Base-by-base conservation (phyloP, 1,284 basidiomycete genomes). In the Apiotrichum montevideense region DNA sequence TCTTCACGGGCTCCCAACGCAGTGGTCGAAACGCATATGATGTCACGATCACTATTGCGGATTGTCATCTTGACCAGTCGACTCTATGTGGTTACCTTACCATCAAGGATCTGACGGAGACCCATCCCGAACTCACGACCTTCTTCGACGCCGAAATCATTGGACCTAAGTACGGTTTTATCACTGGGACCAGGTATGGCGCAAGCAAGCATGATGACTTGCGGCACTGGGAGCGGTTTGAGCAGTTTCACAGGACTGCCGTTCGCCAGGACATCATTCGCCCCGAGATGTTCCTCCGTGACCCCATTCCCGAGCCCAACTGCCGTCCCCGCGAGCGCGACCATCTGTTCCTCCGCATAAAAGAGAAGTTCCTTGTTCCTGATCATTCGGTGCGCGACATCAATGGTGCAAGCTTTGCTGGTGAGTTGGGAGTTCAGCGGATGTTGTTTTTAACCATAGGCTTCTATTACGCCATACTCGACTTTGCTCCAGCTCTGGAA, bases 121-220 rank as follows among this genome's bases (percentile, higher is more conserved):
- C 93, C 65, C 91, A 90, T 81, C 89, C 88, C 13, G 87, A 90
- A 71, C 82, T 94, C 54, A 92, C 89, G 4, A 94, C 91, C 2
- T 95, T 91, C 70, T 95, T 95, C 75, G 89, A 92, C 69, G 92
- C 90, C 51, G 90, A 95, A 75, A 92, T 95, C 63, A 92, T 95
- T 63, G 90, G 91, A 29, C 64, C 65, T 3, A 84, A 88, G 39
- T 85, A 91, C 71, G 92, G 91, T 6, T 94, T 95, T 73, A 74
- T 90, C 67, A 95, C 91, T 2, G 83, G 85, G 59, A 84, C 68
- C 32, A 58, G 70, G n/a, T 93, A 87, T 84, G 89, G 88, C 3
- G 91, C 91, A 8, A 87, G 83, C 14, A 88, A 92, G 71, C 82
- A 86, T 65, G 88, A 93, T 68, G 91, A 95, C 73, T 82, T 92